Conservation (phyloP, 163 green algal species). For the Smithsoniella earleae region DNA sequence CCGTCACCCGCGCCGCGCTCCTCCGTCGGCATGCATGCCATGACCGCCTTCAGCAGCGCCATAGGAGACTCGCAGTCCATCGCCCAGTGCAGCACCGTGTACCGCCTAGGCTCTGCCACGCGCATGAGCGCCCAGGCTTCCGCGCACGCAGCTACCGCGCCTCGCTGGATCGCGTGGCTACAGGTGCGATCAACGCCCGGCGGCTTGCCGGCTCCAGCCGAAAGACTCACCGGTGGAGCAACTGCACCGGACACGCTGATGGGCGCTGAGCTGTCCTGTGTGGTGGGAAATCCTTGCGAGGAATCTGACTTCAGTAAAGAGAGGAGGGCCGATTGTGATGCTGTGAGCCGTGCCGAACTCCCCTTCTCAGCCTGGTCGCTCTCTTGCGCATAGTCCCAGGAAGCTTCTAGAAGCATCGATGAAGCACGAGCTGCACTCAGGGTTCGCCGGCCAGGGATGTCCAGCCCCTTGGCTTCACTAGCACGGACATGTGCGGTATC, state of each 20-base stretch:
- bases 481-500: neutral
- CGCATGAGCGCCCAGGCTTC: slow-evolving; percentile 15
- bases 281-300: too few relatives aligned
- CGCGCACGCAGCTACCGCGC: neutral
- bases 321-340: neutral
- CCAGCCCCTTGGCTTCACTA: neutral
- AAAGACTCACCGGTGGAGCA: neutral
- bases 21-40: neutral
- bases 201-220: neutral
- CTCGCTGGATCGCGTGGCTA: neutral
- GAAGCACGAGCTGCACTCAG: slow-evolving; percentile 3
- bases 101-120: neutral
- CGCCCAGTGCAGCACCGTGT: slow-evolving; percentile 25
- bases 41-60: neutral
- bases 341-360: neutral
- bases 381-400: slow-evolving; percentile 15
- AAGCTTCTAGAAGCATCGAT: neutral
- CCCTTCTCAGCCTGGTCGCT: neutral
- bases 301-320: too few relatives aligned
- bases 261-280: neutral
- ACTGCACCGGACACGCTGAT: neutral
- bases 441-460: neutral
- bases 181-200: neutral
- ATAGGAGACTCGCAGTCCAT: neutral
- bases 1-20: neutral